These are phyloP conservation scores for Coix lacrymajobi DNA, from an alignment of 176 grass and related monocot species.

Conservation along the genomic window DNA sequence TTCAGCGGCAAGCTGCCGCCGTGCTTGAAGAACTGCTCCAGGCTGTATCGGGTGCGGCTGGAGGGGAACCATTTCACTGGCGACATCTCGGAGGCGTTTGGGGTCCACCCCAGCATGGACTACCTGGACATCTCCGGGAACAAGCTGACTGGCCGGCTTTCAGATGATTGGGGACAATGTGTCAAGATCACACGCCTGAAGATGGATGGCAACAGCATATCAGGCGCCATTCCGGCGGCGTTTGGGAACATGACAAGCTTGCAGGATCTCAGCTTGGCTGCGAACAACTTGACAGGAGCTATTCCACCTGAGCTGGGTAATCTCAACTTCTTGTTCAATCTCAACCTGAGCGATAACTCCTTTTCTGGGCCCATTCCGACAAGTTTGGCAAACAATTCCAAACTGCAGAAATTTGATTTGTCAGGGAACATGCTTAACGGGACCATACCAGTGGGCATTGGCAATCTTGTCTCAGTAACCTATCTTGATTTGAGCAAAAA, in stretches of 20 bases:
- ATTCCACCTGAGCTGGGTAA: constrained; percentile 54
- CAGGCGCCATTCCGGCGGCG: constrained; percentile 46
- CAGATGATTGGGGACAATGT: constrained; percentile 65
- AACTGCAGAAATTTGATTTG: constrained; percentile 51
- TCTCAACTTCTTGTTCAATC: constrained; percentile 46
- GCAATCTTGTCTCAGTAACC: constrained; percentile 23
- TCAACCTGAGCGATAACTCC: constrained; percentile 69
- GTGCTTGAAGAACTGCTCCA: constrained; percentile 62
- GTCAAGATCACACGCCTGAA: constrained; percentile 39
- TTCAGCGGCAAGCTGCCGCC: constrained; percentile 58
- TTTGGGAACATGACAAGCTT: constrained; percentile 51
- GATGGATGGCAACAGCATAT: constrained; percentile 56
- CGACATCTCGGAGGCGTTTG: constrained; percentile 69
- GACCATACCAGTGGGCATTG: constrained; percentile 29
- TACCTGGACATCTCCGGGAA: constrained; percentile 66
- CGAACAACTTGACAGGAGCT: constrained; percentile 45
- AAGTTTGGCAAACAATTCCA: constrained; percentile 22
- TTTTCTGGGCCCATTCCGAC: constrained; percentile 48
- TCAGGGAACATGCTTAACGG: constrained; percentile 57
- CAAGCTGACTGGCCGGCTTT: constrained; percentile 59
- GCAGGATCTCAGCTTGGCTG: constrained; percentile 57
- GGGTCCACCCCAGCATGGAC: constrained; percentile 42
- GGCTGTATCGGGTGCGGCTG: constrained; percentile 39
- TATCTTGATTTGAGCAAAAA: constrained; percentile 79
- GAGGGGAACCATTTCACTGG: constrained; percentile 65